Conservation (phyloP, 208 protist species). For the Trypanosoma caninum region DNA sequence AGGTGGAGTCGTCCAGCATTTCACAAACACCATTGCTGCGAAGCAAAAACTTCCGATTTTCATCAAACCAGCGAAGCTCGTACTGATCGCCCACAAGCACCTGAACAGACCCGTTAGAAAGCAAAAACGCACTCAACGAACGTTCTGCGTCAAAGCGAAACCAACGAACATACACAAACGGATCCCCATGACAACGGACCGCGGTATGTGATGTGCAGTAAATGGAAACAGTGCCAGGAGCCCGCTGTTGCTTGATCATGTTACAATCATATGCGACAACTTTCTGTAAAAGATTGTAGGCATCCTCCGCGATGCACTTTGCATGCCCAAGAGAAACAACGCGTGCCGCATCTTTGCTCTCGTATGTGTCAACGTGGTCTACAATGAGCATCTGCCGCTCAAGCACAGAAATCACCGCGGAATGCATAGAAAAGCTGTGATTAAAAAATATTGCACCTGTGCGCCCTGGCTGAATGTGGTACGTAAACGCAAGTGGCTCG, state of each 20-base stretch:
- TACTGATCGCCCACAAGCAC: conserved; percentile 77
- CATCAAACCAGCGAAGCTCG: conserved; percentile 86
- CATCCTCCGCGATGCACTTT: conserved; percentile 34
- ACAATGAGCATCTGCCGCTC: conserved; percentile 83
- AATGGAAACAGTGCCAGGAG: conserved; percentile 75
- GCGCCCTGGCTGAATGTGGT: conserved; percentile 81
- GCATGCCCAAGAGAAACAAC: conserved; percentile 52
- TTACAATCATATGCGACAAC: conserved; percentile 77
- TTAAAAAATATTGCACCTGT: conserved; percentile 80
- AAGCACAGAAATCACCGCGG: conserved; percentile 72
- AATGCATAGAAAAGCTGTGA: conserved; percentile 73
- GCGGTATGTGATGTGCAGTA: conserved; percentile 71
- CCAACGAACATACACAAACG: conserved; percentile 85
- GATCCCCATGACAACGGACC: conserved; percentile 56
- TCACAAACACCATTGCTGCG: conserved; percentile 85
- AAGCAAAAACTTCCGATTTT: conserved; percentile 74
- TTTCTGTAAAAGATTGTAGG: conserved; percentile 62
- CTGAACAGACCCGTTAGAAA: conserved; percentile 83
- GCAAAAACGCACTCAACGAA: conserved; percentile 68
- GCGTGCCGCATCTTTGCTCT: conserved; percentile 44
- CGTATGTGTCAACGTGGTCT: conserved; percentile 47
- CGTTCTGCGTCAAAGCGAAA: conserved; percentile 76
- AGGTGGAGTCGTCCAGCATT: conserved; percentile 66
- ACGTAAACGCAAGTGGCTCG: conserved; percentile 69
- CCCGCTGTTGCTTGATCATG: conserved; percentile 78